Evolutionary conservation across 1,139 yeast genomes (phyloP).

Genomic region (Suzukiozyma palmioleophila): DNA sequence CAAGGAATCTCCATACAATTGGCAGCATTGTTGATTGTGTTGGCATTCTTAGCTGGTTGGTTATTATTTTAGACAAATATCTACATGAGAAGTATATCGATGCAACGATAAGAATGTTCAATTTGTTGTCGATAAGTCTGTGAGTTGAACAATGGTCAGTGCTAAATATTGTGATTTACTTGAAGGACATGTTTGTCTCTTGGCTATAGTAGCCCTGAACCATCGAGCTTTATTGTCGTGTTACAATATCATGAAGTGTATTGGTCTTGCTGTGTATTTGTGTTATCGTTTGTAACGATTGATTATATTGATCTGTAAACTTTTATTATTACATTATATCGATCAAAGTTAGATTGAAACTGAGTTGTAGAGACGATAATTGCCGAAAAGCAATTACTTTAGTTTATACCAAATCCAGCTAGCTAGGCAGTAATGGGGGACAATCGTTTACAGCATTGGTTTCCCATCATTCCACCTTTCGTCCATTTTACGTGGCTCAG

Average conservation of each 20-base stretch:
- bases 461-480: neutral
- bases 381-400: neutral
- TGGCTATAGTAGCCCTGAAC: no score
- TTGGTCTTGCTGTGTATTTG: neutral
- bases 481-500: no score
- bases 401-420: neutral
- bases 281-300: conserved; percentile 1
- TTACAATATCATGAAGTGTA: neutral
- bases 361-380: no score
- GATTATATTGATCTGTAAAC: neutral
- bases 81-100: neutral
- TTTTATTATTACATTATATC: neutral
- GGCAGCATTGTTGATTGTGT: conserved; percentile 46
- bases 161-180: neutral
- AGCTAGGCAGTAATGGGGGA: neutral
- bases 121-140: conserved; percentile 1
- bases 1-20: conserved; percentile 50
- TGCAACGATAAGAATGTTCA: neutral
- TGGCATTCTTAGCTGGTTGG: conserved; percentile 62
- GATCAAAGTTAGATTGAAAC: no score
- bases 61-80: conserved; percentile 37
- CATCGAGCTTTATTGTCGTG: neutral
- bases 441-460: no score
- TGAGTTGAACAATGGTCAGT: conserved; percentile 2
- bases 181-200: no score